Evolutionary conservation across 768 basidiomycete genomes (phyloP).

Genomic region (Leccinum disarticulatum): DNA sequence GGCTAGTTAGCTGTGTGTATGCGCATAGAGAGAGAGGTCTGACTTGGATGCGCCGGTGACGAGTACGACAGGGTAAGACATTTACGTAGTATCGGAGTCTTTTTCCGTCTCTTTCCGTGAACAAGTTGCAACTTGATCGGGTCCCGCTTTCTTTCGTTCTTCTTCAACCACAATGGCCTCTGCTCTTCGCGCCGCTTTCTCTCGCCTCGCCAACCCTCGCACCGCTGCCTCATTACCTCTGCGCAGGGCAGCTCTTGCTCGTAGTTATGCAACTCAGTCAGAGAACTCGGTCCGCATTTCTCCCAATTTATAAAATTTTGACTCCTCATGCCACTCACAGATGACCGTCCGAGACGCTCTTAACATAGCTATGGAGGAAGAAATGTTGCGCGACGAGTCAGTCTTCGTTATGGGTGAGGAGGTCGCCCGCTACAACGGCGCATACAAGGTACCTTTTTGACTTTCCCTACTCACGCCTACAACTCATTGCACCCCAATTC

Average conservation of each 20-base stretch:
- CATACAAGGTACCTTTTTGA: constrained; percentile 72
- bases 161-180: constrained; percentile 44
- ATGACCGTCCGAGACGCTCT: constrained; percentile 99
- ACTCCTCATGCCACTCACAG: constrained; percentile 38
- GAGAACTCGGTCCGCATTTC: constrained; percentile 46
- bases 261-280: constrained; percentile 64
- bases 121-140: constrained; percentile 9
- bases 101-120: constrained; percentile 28
- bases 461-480: constrained; percentile 1
- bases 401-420: constrained; percentile 98
- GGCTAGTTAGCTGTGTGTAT: constrained; percentile 5
- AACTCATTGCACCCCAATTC: constrained; percentile 11
- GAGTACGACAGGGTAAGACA: constrained; percentile 58
- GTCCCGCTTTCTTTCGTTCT: constrained; percentile 9
- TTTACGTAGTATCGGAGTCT: constrained; percentile 5
- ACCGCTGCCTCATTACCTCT: constrained; percentile 41
- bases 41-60: constrained; percentile 88
- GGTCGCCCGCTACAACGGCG: constrained; percentile 97
- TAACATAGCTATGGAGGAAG: constrained; percentile 98
- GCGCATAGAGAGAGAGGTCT: background rate
- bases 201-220: constrained; percentile 56
- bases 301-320: constrained; percentile 7
- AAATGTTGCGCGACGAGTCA: constrained; percentile 93
- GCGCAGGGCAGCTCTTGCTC: constrained; percentile 45
- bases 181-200: constrained; percentile 55